Conservation (phyloP, 179 eudicot genomes). For the Nepenthes alata region DNA sequence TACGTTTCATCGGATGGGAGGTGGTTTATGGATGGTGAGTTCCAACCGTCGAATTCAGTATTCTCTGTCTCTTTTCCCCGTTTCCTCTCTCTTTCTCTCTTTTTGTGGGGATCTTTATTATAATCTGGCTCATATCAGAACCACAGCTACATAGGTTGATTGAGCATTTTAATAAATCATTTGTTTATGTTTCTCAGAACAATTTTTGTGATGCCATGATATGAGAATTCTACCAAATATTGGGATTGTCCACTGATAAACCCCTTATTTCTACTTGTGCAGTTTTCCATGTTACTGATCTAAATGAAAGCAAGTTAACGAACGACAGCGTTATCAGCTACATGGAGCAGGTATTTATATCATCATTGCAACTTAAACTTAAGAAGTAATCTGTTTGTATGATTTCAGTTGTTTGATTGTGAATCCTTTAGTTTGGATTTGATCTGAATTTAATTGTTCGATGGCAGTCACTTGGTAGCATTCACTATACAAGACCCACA, state of each 20-base stretch:
- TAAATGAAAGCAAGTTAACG: constrained; percentile 64
- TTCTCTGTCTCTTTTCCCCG: background rate
- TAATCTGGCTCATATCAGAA: too few species aligned
- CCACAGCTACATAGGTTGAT: too few species aligned
- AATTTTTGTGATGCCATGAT: too few species aligned
- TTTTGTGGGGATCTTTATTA: background rate
- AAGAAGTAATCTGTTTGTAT: background rate
- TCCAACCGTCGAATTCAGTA: background rate
- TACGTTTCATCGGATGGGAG: constrained; percentile 86
- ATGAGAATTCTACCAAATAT: background rate
- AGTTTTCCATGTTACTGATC: constrained; percentile 94
- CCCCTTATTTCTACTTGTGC: constrained; percentile 12
- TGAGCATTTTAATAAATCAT: background rate
- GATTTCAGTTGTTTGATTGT: background rate
- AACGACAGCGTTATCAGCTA: constrained; percentile 63
- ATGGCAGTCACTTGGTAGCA: constrained; percentile 57
- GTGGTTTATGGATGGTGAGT: constrained; percentile 95
- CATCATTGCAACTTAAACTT: background rate
- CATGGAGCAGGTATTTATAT: constrained; percentile 31
- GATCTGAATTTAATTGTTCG: background rate
- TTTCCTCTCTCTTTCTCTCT: background rate
- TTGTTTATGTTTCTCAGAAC: background rate
- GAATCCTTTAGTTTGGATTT: background rate
- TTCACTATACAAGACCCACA: constrained; percentile 32
- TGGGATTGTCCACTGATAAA: background rate